These are phyloP conservation scores for Leishmania mexicana DNA, from an alignment of 208 protist species.

Conservation along the genomic window DNA sequence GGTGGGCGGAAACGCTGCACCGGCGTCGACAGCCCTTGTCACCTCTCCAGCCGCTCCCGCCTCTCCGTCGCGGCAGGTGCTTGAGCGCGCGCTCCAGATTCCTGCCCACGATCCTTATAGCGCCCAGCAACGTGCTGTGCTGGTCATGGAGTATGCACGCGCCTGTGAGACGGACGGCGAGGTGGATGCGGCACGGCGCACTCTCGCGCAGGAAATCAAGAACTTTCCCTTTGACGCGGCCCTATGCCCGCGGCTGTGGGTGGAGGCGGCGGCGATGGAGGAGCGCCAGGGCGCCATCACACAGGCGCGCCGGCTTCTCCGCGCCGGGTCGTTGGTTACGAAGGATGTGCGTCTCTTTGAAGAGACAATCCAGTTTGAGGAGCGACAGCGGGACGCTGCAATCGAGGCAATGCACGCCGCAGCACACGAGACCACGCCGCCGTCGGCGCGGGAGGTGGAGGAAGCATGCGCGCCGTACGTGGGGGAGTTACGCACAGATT, in stretches of 20 bases:
- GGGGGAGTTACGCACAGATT: constrained; percentile 34
- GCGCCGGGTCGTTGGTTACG: constrained; percentile 57
- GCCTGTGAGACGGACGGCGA: constrained; percentile 33
- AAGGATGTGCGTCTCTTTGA: constrained; percentile 43
- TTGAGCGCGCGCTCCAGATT: constrained; percentile 26
- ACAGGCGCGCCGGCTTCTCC: constrained; percentile 67
- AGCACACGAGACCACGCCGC: not conserved
- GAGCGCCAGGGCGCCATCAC: constrained; percentile 51
- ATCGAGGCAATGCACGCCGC: not conserved
- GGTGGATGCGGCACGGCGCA: constrained; percentile 42
- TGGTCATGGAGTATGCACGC: constrained; percentile 77
- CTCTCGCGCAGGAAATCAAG: constrained; percentile 62
- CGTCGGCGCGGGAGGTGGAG: constrained; percentile 2
- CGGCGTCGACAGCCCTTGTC: not conserved
- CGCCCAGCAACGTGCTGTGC: constrained; percentile 70
- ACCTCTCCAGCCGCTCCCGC: not conserved
- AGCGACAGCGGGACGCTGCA: constrained; percentile 24
- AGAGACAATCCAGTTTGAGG: constrained; percentile 45
- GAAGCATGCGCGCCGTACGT: constrained; percentile 32
- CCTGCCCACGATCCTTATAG: constrained; percentile 36
- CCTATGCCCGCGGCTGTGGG: constrained; percentile 70
- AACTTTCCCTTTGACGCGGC: constrained; percentile 73
- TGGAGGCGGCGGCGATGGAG: constrained; percentile 79
- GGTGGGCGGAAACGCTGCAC: not conserved
- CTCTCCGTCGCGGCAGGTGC: constrained; percentile 16